phyloP scores from a whole-genome alignment of 805 yeast species.

The Wickerhamomyces ciferrii region DNA sequence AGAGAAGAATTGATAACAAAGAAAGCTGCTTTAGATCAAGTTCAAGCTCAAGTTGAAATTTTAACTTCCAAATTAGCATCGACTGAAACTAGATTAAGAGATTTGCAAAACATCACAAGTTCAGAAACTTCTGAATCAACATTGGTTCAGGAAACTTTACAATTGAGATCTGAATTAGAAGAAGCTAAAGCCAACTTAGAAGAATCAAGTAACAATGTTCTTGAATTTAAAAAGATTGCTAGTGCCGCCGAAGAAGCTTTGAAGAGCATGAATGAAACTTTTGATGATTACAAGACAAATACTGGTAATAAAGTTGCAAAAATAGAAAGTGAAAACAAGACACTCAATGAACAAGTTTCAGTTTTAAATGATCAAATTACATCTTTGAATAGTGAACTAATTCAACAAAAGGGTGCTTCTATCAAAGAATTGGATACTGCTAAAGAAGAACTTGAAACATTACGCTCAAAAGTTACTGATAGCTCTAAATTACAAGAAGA shows the following conservation, averaged over 20 bases:
- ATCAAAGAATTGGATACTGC: constrained; percentile 12
- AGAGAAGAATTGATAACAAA: constrained; percentile 39
- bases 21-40: constrained; percentile 30
- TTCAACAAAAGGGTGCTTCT: constrained; percentile 20
- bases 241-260: constrained; percentile 64
- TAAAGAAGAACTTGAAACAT: constrained; percentile 11
- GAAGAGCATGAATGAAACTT: constrained; percentile 45
- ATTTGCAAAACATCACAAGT: constrained; percentile 23
- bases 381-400: constrained; percentile 26
- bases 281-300: constrained; percentile 36
- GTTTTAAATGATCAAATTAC: constrained; percentile 26
- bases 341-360: constrained; percentile 14
- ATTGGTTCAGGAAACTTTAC: constrained; percentile 24
- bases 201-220: constrained; percentile 49
- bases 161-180: constrained; percentile 34
- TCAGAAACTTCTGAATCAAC: constrained; percentile 20
- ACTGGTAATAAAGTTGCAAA: constrained; percentile 12
- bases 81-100: constrained; percentile 23
- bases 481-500: constrained; percentile 22
- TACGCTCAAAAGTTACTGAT: constrained; percentile 15
- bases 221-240: constrained; percentile 60
- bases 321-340: constrained; percentile 16
- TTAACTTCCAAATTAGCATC: constrained; percentile 25
- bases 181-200: constrained; percentile 49
- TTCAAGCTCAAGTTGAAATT: constrained; percentile 31